Evolutionary conservation across 2,329 filamentous ascomycete genomes (phyloP), one percentile per base, ranked within the genome.

Genomic region (Corinectria fuckeliana): DNA sequence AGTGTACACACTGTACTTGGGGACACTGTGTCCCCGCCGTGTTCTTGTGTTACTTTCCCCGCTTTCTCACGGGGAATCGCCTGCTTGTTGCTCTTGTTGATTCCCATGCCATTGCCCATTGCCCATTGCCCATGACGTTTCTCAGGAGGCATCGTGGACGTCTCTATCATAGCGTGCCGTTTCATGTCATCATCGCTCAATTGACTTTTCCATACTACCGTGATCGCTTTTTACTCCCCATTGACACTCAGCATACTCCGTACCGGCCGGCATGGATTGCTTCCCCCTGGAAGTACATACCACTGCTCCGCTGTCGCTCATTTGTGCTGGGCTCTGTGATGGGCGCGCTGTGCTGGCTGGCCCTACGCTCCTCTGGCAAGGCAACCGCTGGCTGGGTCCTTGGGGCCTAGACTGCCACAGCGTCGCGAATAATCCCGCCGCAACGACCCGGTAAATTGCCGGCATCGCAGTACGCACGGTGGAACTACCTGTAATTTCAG

Each of bases 401-500:
- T 51, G 30, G n/a, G n/a, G n/a, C n/a, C n/a, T n/a, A n/a, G n/a
- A n/a, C n/a, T n/a, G n/a, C n/a, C n/a, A n/a, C n/a, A n/a, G n/a
- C 23, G 49, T 63, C 61, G 67, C 68, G 69, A 71, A 69, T 69
- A 69, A 69, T 69, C 54, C 69, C 69, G 68, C 58, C 50, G 45
- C 60, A 26, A 34, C 62, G 52, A 67, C 65, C 69, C 69, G 69
- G 67, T 65, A 71, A 71, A 71, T 71, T 71, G 69, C 68, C 69
- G 69, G 69, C 69, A 69, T 68, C 68, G 61, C 65, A 65, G 62
- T 56, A 66, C 48, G 21, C 49, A 56, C 36, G 41, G 69, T 67
- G 67, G 70, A 58, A 38, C 56, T 14, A 25, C 38, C 41, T 44
- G 58, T 60, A 66, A 68, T 70, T 74, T 72, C 56, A 60, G 69